Evolutionary conservation across 345 rosid species (phyloP), one percentile per base, ranked within the genome.

Genomic region (Cardamine resedifolia): DNA sequence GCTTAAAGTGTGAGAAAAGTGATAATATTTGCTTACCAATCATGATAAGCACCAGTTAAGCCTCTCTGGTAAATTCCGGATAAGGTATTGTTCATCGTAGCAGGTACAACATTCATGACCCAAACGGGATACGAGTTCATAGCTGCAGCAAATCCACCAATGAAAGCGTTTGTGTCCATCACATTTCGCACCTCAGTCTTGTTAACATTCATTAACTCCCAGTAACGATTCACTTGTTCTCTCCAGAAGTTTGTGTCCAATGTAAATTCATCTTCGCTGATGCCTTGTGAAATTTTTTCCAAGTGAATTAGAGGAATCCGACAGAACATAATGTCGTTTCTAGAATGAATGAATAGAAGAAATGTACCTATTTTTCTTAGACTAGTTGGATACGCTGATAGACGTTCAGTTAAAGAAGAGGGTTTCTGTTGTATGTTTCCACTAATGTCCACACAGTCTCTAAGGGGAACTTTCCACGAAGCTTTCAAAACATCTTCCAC

Each of bases 41-140:
- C 96, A 79, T 95, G 99, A 28, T 81, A 95, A 72, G 80, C 83
- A 79, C 98, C 98, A 0, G 81, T 66, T 33, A 91, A 84, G 58
- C 97, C 96, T 28, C 98, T 79, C 63, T 86, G 84, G 75, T 90
- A 95, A 71, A 95, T 81, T 20, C 86, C 90, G 27, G 94, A 82
- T 75, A 96, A 83, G 19, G 98, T 90, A 79, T 95, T 73, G 20
- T 81, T 84, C 82, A 53, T 76, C 31, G 80, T 88, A 38, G 72
- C 45, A 68, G 98, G 96, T 68, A 90, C 96, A 49, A 84, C 28
- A 81, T 92, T 92, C 97, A 96, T 96, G 75, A 96, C 90, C 98
- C 98, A 92, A 61, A 90, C 89, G 10, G 97, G 98, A 44, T 77
- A 81, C 44, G 79, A 66, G 75, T 76, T 87, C 82, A 88, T 72